Base-by-base conservation (phyloP, 768 basidiomycete genomes). In the Lenzites betulinus region DNA sequence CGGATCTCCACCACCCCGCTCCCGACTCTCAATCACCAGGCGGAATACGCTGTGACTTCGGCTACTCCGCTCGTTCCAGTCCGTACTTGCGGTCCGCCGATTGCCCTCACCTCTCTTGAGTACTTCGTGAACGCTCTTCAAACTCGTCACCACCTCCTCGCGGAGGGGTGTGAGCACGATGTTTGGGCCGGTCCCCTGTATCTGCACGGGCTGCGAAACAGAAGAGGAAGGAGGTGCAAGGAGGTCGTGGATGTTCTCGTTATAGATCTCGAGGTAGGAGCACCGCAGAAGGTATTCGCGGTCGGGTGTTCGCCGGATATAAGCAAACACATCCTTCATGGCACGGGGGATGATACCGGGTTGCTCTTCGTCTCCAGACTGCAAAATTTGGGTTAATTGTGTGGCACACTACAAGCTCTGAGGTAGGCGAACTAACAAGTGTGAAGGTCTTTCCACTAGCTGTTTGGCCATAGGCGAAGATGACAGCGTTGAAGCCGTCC, bases 211-310 rank as follows among this genome's bases (percentile, higher is more conserved):
- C 53, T 85, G 85, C 0, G 76, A 71, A 16, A 75, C 71, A n/a
- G 77, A 75, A 13, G 78, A 74, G 1, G 80, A 77, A 6, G 88
- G 84, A 0, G 91, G 88, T 0, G 91, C 88, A 12, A 99, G 85
- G 1, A 99, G 77, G 67, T 96, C 93, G 64, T 91, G 83, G 49
- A 95, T 88, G 0, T 83, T 81, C 70, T 96, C 93, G 74, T 98
- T 99, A 79, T 98, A 99, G 48, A 99, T 95, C 70, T 98, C 97
- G 51, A 99, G 86, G 71, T 98, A 98, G 7, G 92, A 93, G 71
- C 95, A 96, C 18, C 95, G 87, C 8, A 99, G 82, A n/a, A 98
- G 84, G 74, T 94, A 98, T 70, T 96, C 93, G 41, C 95, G 83
- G 30, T 83, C 78, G 0, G 91, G 83, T 0, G 91, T 92, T 49